Base-by-base conservation (phyloP, 78 protist genomes). In the Dictyostelium brefeldianum region DNA sequence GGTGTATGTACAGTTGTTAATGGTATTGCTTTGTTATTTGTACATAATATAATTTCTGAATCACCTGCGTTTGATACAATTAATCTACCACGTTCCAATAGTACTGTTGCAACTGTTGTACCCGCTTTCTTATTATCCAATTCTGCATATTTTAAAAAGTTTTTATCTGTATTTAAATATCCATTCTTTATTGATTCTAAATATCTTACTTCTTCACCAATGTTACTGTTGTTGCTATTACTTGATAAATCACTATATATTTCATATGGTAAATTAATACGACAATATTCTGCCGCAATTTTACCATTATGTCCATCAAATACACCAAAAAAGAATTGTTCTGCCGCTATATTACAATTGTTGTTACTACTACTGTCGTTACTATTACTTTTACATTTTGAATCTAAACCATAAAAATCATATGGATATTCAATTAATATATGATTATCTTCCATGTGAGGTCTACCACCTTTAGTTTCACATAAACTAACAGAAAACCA, bases 271-370 rank as follows among this genome's bases (percentile, higher is more conserved):
- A 91, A 79, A 54, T 81, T 62, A 8, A 50, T 74, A 10, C 54
- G 71, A 3, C 84, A 22, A 31, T 47, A 91, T 53, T 91, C 95
- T 1, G 95, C 95, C n/a, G 95, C 95, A 20, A 81, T 53, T 18
- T 82, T 91, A 22, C 95, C 95, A 59, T 64, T 83, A 25, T 91
- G 95, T n/a, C 95, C 95, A 29, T 91, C 95, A 43, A 83, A 91
- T n/a, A 91, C 73, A 56, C 95, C 95, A 27, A 80, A 70, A 81
- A 67, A 91, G 27, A 78, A 27, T 43, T 91, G 89, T 6, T 89
- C 94, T 18, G 7, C 8, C 0, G 67, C 8, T 57, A n/a, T 7
- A 53, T 53, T 53, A 53, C 5, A 17, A 18, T 18, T 17, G 11
- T 69, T 51, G 22, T 51, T 27, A 75, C 25, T 29, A 53, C 25